Base-by-base conservation (phyloP, 176 grass and related monocot species). In the Paspalum notatum region DNA sequence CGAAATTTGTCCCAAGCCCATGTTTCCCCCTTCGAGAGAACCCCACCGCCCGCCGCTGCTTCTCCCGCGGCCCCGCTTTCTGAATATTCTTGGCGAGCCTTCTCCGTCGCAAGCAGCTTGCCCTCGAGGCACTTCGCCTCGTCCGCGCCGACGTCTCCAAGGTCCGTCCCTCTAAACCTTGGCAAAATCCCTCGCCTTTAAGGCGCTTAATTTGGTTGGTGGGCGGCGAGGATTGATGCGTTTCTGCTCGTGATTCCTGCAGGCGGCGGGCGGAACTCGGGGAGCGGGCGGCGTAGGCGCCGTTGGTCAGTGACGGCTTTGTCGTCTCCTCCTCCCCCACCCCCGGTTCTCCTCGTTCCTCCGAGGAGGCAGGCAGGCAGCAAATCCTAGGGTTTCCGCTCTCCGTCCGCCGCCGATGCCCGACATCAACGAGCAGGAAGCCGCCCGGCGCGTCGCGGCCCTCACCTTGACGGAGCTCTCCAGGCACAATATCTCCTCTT, bases 371-470 rank as follows among this genome's bases (percentile, higher is more conserved):
- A 12, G 48, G n/a, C n/a, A n/a, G n/a, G n/a, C n/a, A n/a, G n/a
- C 52, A 58, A 48, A 24, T 65, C 16, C 21, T 43, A 74, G 32
- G 68, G 68, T 74, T 74, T 74, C 59, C 14, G 12, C 44, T 41
- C 16, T 24, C 66, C 22, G 16, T n/a, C 54, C n/a, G 39, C 72
- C n/a, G 60, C 76, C 3, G 15, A 65, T 75, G 60, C 5, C 22
- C 39, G 22, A 12, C 61, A 39, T 38, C 49, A 16, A 24, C 2
- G 6, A 43, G 32, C 13, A 54, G 37, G 37, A 52, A 24, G 59
- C 46, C 58, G 47, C n/a, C 32, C 45, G 44, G 81, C 47, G 9
- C 37, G 13, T 43, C 11, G 48, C 61, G 14, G 5, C 12, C 47
- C 39, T 7, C 39, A 24, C 61, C 49, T 57, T 83, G 9, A 2